Base-by-base conservation (phyloP, 805 yeast genomes). In the Saccharomycopsis fermentans region DNA sequence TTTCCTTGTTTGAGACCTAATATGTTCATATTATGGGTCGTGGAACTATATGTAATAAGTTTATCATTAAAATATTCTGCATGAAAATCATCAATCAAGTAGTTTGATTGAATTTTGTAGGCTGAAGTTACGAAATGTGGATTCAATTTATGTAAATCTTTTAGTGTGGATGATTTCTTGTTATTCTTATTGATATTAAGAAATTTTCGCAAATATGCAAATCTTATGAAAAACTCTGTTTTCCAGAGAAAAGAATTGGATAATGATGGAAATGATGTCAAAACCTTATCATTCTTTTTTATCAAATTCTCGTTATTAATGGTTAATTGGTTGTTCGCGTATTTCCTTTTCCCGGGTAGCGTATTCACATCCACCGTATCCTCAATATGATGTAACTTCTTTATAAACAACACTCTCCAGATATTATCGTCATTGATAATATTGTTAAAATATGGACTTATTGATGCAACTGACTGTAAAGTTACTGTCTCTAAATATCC, bases 1-100 rank as follows among this genome's bases (percentile, higher is more conserved):
- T 61, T 58, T 1, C 63, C 63, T 34, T 59, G 63, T 39, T 53
- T 59, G 11, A 61, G 51, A n/a, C 58, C 48, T 11, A 39, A 16
- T 16, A 59, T 56, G 26, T 55, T 57, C 35, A 59, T 21, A 26
- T 47, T 57, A 17, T 34, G 24, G n/a, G 59, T 55, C 1, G 29
- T 53, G 12, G 32, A 29, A 34, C 62, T 59, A 26, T 48, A 61
- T 17, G 54, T 14, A 16, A 59, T 55, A 6, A 61, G 24, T 19
- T 34, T 51, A 48, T 61, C 62, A 39, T 40, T 48, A 27, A 47
- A 24, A 35, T 59, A 61, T 40, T 61, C 63, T 19, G 55, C 26
- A n/a, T 52, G n/a, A 6, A 61, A 26, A 4, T 57, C 55, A 32
- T 57, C 56, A 32, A 61, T 54, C 9, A 40, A 17, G 39, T 40